Evolutionary conservation across 257 asterid genomes (phyloP), one percentile per base, ranked within the genome.

Genomic region (Nyctanthes arbortristis): DNA sequence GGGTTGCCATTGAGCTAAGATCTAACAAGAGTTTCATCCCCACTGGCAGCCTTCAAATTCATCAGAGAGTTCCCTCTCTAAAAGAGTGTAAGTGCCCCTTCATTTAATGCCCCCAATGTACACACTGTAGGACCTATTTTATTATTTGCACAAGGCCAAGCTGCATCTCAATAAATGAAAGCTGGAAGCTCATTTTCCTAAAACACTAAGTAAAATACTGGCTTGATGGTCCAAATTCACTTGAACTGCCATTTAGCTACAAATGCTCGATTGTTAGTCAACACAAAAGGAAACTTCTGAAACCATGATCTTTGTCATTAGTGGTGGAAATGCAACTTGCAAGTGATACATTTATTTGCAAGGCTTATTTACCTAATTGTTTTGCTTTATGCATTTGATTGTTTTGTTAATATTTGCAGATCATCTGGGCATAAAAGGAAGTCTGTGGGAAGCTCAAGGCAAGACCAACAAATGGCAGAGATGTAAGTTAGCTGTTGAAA

Each of bases 21-120:
- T 71, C 77, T 77, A 70, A 79, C 78, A 66, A 49, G 28, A 60
- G 37, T 67, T 30, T 63, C 59, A 49, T 62, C 61, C 13, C 67
- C 55, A 71, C 82, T 79, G 80, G 83, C 92, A 94, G 97, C 83
- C 62, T 28, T 70, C 89, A 71, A 84, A 88, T 75, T 69, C 81
- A 5, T 78, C 88, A 24, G 87, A 84, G 81, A 74, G 79, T 57
- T 71, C 77, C 63, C 80, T 32, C 35, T 65, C 81, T 49, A 84
- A 85, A 78, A 88, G 76, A 68, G 86, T 66, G 99, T 91, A 79
- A 83, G 97, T 81, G 59, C 56, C 34, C 69, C 74, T 55, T 72
- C 69, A 64, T 72, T 67, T 70, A 40, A 61, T 52, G 59, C n/a
- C 31, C 14, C 59, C 59, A 52, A 24, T 10, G 13, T 49, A 49